Conservation (phyloP, 2,329 filamentous ascomycete genomes). For the Colletotrichum karsti region DNA sequence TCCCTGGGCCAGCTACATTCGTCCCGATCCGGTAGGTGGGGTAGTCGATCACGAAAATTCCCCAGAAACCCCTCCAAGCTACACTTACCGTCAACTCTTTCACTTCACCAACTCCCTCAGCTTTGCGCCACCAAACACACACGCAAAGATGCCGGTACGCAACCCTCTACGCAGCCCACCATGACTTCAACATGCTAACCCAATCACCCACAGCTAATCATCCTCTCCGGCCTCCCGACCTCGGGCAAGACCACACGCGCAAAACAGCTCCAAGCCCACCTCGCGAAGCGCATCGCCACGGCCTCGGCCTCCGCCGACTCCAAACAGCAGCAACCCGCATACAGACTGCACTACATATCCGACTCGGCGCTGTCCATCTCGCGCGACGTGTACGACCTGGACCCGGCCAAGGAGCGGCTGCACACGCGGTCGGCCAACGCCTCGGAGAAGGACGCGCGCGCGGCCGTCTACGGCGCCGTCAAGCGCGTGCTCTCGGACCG, state of each 20-base stretch:
- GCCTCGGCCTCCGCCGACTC: conserved; percentile 24
- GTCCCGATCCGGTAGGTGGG: conserved; percentile 21
- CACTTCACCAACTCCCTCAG: neutral
- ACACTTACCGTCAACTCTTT: neutral
- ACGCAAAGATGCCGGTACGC: conserved; percentile 23
- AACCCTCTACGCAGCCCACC: neutral
- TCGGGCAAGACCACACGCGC: conserved; percentile 75
- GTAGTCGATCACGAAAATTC: conserved; percentile 20
- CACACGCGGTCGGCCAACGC: conserved; percentile 76
- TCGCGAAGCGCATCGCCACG: conserved; percentile 63
- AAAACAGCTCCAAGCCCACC: conserved; percentile 71
- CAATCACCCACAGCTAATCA: conserved; percentile 67
- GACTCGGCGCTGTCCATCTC: conserved; percentile 76
- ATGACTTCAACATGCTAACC: no score
- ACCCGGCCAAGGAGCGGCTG: conserved; percentile 56
- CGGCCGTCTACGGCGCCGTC: conserved; percentile 78
- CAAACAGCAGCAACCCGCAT: conserved; percentile 42
- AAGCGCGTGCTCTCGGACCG: conserved; percentile 77
- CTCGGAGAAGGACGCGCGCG: conserved; percentile 83
- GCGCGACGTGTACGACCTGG: conserved; percentile 76
- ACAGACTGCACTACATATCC: conserved; percentile 78
- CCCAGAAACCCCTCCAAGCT: conserved; percentile 9
- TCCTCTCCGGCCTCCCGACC: conserved; percentile 72
- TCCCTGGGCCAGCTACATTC: neutral
- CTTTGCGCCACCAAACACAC: neutral